Base-by-base conservation (phyloP, 352 stramenopile species). In the Phytophthora colocasiae region DNA sequence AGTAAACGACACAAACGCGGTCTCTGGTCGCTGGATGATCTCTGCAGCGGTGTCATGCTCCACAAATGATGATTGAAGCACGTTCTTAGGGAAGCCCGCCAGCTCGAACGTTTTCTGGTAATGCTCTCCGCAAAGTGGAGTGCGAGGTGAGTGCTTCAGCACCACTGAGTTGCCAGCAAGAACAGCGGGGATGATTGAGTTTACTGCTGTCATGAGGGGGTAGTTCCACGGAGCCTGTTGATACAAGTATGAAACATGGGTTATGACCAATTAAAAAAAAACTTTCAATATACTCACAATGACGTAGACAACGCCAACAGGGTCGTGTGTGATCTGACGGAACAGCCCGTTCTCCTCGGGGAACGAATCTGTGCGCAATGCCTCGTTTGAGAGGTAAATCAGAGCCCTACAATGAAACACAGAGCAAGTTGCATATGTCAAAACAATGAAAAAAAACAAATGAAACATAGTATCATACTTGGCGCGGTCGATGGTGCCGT, bases 191-290 rank as follows among this genome's bases (percentile, higher is more conserved):
- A 95, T 90, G 58, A 95, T 86, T 19, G 80, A 90, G 66, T 96
- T 96, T 54, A 94, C 85, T 9, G 83, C 83, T n/a, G 87, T 96
- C 78, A 96, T 90, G 36, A 95, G 69, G 41, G 87, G 86, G 66
- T 94, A 96, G 76, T 96, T 96, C 84, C 85, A 96, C 6, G 88
- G 84, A 40, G 85, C 84, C 72, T 90, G 49, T 53, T 34, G 45
- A 26, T 46, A 19, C 19, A 19, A 19, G 19, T 19, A 27, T 11
- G 4, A 57, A 31, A 3, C 8, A 32, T 38, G 7, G 26, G 27
- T 67, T 49, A 75, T 11, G 39, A 29, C 47, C 53, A n/a, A 59
- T 40, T 58, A 22, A 69, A 52, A 55, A 4, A 34, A 47, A 15
- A 5, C 27, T 29, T 38, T 2, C 32, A 58, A 47, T 14, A n/a